phyloP scores from a whole-genome alignment of 768 basidiomycete genomes.

The Paxillus involutus region DNA sequence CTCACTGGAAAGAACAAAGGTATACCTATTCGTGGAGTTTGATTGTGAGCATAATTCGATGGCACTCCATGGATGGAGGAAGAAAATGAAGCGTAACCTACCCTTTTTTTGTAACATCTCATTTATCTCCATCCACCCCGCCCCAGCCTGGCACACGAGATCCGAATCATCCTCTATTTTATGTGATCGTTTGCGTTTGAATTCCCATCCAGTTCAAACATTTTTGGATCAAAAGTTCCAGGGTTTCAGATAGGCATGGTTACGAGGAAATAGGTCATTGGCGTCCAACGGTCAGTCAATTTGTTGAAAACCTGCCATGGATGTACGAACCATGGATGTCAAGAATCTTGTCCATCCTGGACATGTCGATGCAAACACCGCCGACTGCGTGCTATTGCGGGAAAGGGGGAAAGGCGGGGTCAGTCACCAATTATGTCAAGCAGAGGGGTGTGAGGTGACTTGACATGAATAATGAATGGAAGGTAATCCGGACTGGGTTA shows the following conservation, averaged over 20 bases:
- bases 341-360: slow-evolving; percentile 76
- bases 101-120: slow-evolving; percentile 64
- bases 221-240: not conserved
- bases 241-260: not conserved
- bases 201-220: not conserved
- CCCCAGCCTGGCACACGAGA: slow-evolving; percentile 72
- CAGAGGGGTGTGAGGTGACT: no score
- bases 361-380: slow-evolving; percentile 81
- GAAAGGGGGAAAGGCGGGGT: no score
- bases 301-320: not conserved
- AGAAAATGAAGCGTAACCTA: slow-evolving; percentile 8
- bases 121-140: slow-evolving; percentile 72
- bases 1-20: slow-evolving; percentile 82
- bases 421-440: no score
- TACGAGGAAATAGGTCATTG: not conserved
- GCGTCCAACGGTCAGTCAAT: not conserved
- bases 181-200: not conserved
- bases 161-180: slow-evolving; percentile 65
- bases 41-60: not conserved
- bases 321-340: slow-evolving; percentile 60
- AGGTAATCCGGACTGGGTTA: no score
- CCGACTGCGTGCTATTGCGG: slow-evolving; percentile 32
- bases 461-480: no score
- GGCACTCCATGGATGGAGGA: not conserved
- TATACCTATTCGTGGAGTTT: slow-evolving; percentile 44